These are phyloP conservation scores for Scenedesmus sp. DNA, from an alignment of 163 green algal species.

Conservation along the genomic window DNA sequence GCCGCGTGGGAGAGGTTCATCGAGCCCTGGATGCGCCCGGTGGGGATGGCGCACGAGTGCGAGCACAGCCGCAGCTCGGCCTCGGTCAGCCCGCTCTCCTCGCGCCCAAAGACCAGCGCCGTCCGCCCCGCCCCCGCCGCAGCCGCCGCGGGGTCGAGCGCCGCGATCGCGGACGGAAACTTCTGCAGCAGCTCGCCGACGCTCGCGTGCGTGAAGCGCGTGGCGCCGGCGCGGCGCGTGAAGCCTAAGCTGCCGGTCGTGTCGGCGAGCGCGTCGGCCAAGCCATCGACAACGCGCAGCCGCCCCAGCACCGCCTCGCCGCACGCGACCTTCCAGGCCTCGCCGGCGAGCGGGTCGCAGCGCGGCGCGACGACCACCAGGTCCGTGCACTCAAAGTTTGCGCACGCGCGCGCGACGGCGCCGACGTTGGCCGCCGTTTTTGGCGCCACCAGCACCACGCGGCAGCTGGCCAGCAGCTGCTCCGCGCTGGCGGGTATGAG, in stretches of 20 bases:
- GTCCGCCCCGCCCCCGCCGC: constrained; percentile 14
- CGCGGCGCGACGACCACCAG: constrained; percentile 54
- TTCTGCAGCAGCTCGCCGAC: constrained; percentile 42
- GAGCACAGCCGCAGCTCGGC: constrained; percentile 73
- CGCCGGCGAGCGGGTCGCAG: constrained; percentile 40
- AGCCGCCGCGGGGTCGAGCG: constrained; percentile 4
- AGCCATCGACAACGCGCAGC: constrained; percentile 38
- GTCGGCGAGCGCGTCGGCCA: constrained; percentile 53
- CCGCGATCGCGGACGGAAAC: constrained; percentile 36
- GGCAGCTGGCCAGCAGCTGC: constrained; percentile 39
- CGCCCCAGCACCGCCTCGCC: constrained; percentile 44
- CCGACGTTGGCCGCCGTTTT: constrained; percentile 61
- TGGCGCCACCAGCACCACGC: constrained; percentile 54
- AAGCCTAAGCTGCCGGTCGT: constrained; percentile 61
- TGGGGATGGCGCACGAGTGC: constrained; percentile 79
- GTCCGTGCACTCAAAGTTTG: constrained; percentile 56
- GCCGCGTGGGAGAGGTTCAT: constrained; percentile 85
- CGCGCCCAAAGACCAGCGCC: constrained; percentile 82
- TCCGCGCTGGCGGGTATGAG: constrained; percentile 14
- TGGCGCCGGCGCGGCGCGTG: constrained; percentile 54
- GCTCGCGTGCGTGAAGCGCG: constrained; percentile 49
- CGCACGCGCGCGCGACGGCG: constrained; percentile 50
- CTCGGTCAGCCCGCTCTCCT: constrained; percentile 82
- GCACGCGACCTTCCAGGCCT: constrained; percentile 50
- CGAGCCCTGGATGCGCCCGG: constrained; percentile 54